A percentile compares a stretch with the other conserved stretches of the same genome.
These are phyloP conservation scores for Thalia dealbata DNA, from an alignment of 176 grass and related monocot species.

Conservation along the genomic window DNA sequence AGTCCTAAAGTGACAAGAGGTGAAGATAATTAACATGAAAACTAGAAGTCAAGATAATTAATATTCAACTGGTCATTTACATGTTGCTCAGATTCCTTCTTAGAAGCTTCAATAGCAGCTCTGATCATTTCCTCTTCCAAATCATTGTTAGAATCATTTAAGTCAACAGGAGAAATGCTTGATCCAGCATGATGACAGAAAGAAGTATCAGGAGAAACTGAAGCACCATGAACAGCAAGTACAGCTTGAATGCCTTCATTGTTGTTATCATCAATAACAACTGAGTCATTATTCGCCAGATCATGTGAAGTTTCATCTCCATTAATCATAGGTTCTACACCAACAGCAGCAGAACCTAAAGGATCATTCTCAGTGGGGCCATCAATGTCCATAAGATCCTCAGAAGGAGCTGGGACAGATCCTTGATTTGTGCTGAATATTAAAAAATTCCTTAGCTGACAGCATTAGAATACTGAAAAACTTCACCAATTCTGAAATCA, in stretches of 20 bases:
- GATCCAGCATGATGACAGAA: constrained; percentile 31
- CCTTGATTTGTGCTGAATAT: constrained; percentile 42
- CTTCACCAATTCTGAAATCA: not conserved
- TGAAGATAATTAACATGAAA: constrained; percentile 12
- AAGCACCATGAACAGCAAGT: constrained; percentile 28
- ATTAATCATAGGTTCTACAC: constrained; percentile 56
- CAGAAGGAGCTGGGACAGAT: constrained; percentile 26
- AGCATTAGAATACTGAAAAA: not conserved
- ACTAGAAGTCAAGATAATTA: constrained; percentile 3
- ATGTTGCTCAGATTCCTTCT: constrained; percentile 48
- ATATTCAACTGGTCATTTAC: constrained; percentile 1
- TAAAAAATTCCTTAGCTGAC: constrained; percentile 25
- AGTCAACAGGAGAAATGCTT: constrained; percentile 42
- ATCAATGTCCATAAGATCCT: constrained; percentile 65
- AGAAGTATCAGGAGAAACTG: constrained; percentile 20
- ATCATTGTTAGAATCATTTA: constrained; percentile 62
- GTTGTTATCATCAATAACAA: constrained; percentile 62
- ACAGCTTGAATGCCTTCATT: constrained; percentile 32
- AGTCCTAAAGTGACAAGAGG: constrained; percentile 23
- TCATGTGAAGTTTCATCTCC: constrained; percentile 46
- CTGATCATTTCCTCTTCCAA: constrained; percentile 96
- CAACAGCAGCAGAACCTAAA: constrained; percentile 26
- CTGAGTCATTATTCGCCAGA: constrained; percentile 48
- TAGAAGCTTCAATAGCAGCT: constrained; percentile 95
- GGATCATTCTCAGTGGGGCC: constrained; percentile 31